Evolutionary conservation across 2,329 filamentous ascomycete species (phyloP), one percentile per base, ranked within the genome.

Genomic region (Trichothecium roseum): DNA sequence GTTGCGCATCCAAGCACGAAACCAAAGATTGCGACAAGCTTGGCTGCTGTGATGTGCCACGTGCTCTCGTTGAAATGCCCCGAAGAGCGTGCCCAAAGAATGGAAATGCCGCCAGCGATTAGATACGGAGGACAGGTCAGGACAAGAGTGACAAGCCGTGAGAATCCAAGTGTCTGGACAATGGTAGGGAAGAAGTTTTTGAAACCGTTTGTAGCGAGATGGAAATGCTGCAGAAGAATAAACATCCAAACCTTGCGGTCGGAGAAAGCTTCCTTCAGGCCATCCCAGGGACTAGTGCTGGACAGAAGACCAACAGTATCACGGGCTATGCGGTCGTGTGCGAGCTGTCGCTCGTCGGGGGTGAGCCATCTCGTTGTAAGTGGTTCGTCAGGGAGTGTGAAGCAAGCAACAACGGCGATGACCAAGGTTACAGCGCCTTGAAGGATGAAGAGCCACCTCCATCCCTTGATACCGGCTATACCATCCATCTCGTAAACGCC

Each of bases 391-490:
- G 47, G 48, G 12, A 51, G 37, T 20, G 47, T 39, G 30, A 45
- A 45, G 18, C 45, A 42, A 4, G 41, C 43, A 8, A 40, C 30
- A 14, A 46, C 15, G 4, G 45, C 42, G 15, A 46, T 24, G 12
- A 38, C 32, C 5, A 43, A 36, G 12, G 44, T 44, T 9, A 46
- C 62, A 3, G 62, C 57, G 10, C 76, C 77, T 50, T 81, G 75
- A 16, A 81, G 69, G 28, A 81, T 76, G 53, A 81, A 57, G 1
- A 57, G 42, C 54, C 54, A 56, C 30, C 48, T 50, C 54, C 54
- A 56, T 2, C 51, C 52, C 4, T 39, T 40, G 1, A 56, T 44
- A 1, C 47, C 45, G 5, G 1, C 52, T 51, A 34, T 34, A 14
- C 31, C 31, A 18, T 37, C 31, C 33, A 36, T 32, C 22, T 39